Percentiles rank a stretch among this genome's conserved stretches.
These are phyloP conservation scores for Fusarium aywerte DNA, from an alignment of 2,329 filamentous ascomycete species.

Conservation along the genomic window DNA sequence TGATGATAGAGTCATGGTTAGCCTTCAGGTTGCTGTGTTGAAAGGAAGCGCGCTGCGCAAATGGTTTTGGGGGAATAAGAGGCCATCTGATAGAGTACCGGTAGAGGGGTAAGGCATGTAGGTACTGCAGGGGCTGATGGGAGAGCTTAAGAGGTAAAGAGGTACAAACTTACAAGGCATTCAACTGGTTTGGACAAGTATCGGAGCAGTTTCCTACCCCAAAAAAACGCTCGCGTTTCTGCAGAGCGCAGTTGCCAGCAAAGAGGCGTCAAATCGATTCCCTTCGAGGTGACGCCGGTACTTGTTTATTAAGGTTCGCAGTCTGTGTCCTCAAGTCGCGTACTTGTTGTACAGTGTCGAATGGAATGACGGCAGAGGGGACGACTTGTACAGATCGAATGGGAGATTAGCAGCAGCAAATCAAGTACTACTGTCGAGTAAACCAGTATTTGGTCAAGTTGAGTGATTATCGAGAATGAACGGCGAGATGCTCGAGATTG, in stretches of 20 bases:
- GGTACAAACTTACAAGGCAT: conserved; percentile 52
- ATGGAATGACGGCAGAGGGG: conserved; percentile 26
- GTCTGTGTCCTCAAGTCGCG: conserved; percentile 32
- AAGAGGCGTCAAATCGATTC: conserved; percentile 29
- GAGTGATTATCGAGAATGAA: conserved; percentile 32
- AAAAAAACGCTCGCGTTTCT: conserved; percentile 45
- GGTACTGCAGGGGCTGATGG: conserved; percentile 4
- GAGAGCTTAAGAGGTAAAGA: conserved; percentile 19
- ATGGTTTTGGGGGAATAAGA: conserved; percentile 20
- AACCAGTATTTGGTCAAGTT: conserved; percentile 9
- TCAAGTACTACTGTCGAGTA: conserved; percentile 14
- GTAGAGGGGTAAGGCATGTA: conserved; percentile 7
- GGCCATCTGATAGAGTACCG: conserved; percentile 20
- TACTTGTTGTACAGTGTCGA: conserved; percentile 18
- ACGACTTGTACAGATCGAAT: conserved; percentile 24
- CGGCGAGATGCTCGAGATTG: conserved; percentile 32
- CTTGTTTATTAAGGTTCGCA: conserved; percentile 34
- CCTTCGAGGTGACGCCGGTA: conserved; percentile 34
- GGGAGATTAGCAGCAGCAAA: conserved; percentile 23
- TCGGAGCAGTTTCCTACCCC: conserved; percentile 50
- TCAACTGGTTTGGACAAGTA: conserved; percentile 48
- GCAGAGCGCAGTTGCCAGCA: conserved; percentile 42
- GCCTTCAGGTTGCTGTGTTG: conserved; percentile 13
- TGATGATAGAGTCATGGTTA: conserved; percentile 47
- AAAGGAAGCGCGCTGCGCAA: conserved; percentile 29